phyloP scores from a whole-genome alignment of 352 stramenopile species.

The Thalassiosira livingstoniorum region DNA sequence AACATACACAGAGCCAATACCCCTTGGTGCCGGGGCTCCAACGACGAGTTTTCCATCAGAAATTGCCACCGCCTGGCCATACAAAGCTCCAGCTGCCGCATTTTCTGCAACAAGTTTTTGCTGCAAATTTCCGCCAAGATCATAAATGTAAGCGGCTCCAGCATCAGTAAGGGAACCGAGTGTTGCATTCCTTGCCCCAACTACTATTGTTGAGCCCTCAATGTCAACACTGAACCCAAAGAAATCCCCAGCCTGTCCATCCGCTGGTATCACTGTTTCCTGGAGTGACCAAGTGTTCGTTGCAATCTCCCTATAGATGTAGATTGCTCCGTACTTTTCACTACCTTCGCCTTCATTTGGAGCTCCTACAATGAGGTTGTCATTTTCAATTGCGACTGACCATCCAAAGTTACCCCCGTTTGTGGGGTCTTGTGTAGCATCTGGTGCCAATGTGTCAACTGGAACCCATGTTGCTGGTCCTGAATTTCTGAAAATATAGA shows the following conservation, averaged over 20 bases:
- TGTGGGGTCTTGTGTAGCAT: background rate
- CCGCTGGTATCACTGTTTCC: conserved; percentile 9
- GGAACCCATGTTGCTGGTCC: background rate
- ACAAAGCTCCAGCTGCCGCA: background rate
- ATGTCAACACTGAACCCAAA: conserved; percentile 41
- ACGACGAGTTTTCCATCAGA: conserved; percentile 6
- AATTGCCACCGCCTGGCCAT: background rate
- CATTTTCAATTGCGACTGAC: conserved; percentile 19
- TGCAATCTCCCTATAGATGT: conserved; percentile 20
- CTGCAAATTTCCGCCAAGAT: background rate
- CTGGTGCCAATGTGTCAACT: conserved; percentile 18
- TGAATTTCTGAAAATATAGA: conserved; percentile 26
- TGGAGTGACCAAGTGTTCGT: background rate
- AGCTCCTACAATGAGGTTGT: conserved; percentile 14
- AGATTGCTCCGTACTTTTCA: conserved; percentile 18
- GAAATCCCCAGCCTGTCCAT: conserved; percentile 8
- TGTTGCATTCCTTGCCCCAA: conserved; percentile 13
- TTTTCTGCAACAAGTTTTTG: background rate
- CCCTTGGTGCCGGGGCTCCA: background rate
- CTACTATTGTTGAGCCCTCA: conserved; percentile 23
- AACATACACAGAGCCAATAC: background rate
- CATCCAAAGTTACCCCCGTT: conserved; percentile 34
- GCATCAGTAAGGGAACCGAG: background rate
- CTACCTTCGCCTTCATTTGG: conserved; percentile 13
- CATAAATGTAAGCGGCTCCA: background rate